Evolutionary conservation across 371 early-diverging fungal genomes (phyloP).

Genomic region (Gilbertella persicaria): DNA sequence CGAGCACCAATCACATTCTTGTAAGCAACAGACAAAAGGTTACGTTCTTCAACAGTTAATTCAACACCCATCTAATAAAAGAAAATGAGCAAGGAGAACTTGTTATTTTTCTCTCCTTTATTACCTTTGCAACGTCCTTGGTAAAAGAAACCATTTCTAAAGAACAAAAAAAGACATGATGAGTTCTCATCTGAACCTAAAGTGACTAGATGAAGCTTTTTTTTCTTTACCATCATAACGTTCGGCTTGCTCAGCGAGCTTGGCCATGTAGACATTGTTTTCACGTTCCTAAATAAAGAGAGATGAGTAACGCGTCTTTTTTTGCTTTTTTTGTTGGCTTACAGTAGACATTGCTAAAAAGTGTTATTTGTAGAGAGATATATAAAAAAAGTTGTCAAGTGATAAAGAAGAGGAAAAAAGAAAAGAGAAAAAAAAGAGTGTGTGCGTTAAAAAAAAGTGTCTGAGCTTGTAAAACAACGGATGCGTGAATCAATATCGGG

Average conservation of each 20-base stretch:
- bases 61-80: conserved; percentile 56
- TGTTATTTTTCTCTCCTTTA: conserved; percentile 5
- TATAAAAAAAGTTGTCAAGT: neutral
- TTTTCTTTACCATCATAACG: conserved; percentile 89
- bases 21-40: conserved; percentile 98
- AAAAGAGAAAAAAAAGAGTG: conserved; percentile 1
- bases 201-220: neutral
- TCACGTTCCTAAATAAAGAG: conserved; percentile 43
- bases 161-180: neutral
- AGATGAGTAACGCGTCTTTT: neutral
- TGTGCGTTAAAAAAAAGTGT: neutral
- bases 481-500: neutral
- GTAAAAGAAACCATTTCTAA: conserved; percentile 95
- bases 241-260: conserved; percentile 99
- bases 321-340: neutral
- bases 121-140: conserved; percentile 79
- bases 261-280: conserved; percentile 86
- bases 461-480: neutral
- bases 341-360: conserved; percentile 14
- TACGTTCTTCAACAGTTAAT: conserved; percentile 96
- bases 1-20: conserved; percentile 99
- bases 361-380: neutral
- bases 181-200: neutral
- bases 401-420: conserved; percentile 4
- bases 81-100: neutral